A percentile compares a stretch with the other conserved stretches of the same genome.
Evolutionary conservation across 495 filamentous ascomycete species (phyloP).

Genomic region (Neurospora tetrasperma): DNA sequence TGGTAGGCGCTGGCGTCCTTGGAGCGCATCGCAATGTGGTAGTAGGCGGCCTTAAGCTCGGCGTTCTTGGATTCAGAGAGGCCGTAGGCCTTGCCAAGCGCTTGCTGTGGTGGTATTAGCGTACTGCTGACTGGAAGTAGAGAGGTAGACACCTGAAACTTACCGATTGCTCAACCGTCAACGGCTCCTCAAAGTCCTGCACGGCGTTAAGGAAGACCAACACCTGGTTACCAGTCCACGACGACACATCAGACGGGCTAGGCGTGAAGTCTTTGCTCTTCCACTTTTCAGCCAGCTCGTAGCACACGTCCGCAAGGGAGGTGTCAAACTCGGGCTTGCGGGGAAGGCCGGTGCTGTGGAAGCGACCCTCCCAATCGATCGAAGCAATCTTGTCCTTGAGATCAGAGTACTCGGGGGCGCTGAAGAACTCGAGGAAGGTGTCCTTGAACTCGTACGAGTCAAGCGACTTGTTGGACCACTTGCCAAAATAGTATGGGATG

Average conservation of each 20-base stretch:
- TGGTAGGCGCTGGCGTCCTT: slow-evolving; percentile 54
- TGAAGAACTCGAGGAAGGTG: slow-evolving; percentile 77
- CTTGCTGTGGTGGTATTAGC: slow-evolving; percentile 26
- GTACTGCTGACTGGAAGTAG: background rate
- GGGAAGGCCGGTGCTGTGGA: slow-evolving; percentile 75
- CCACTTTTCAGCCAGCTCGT: slow-evolving; percentile 74
- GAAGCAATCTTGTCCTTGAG: slow-evolving; percentile 53
- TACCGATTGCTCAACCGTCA: slow-evolving; percentile 49
- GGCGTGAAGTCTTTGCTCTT: slow-evolving; percentile 55
- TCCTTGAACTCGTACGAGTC: slow-evolving; percentile 89
- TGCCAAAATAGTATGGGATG: slow-evolving; percentile 90
- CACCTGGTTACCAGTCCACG: slow-evolving; percentile 72
- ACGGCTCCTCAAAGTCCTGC: slow-evolving; percentile 49
- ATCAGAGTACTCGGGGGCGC: slow-evolving; percentile 48
- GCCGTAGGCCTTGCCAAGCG: slow-evolving; percentile 63
- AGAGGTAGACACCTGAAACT: background rate
- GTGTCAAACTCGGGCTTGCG: slow-evolving; percentile 88
- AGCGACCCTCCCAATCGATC: slow-evolving; percentile 82
- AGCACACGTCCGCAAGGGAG: slow-evolving; percentile 75
- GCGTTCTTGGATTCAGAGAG: slow-evolving; percentile 63
- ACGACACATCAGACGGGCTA: slow-evolving; percentile 51
- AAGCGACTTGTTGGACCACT: slow-evolving; percentile 67
- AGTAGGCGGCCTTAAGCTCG: slow-evolving; percentile 72
- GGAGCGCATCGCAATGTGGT: slow-evolving; percentile 65
- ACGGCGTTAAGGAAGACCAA: slow-evolving; percentile 81